Evolutionary conservation across 306 rosid genomes (phyloP), one percentile per base, ranked within the genome.

Genomic region (Begonia fuchsioides): DNA sequence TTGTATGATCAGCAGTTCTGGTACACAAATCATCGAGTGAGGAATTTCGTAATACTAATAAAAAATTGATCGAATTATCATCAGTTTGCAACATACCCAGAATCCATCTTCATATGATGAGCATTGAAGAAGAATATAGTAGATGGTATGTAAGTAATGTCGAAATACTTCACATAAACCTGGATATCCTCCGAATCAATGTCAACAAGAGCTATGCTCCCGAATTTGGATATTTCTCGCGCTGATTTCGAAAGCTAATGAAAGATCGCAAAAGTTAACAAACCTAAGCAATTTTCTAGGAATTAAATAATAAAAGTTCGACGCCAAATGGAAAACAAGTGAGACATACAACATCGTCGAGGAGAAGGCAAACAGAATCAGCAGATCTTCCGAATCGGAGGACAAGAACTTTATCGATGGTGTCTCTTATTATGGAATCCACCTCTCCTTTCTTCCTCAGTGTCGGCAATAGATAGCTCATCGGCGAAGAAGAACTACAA

Each of bases 51-150:
- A 17, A 17, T 48, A 11, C 18, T 35, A 26, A 26, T 26, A 6
- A 26, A 26, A 26, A 26, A 4, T 26, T 5, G 35, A 26, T 26
- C 8, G 35, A 48, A 41, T n/a, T 2, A 41, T 41, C 45, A 11
- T 3, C 45, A 41, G 0, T 41, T 41, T 41, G 3, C 45, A 10
- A 41, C 50, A 54, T 67, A 84, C 92, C 95, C 93, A 5, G 76
- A 76, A 70, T 88, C 97, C 97, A 88, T 83, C 79, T 84, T 88
- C 93, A 83, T 84, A 67, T 88, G 97, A 69, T 84, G 93, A 12
- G 97, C 90, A 72, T 88, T 88, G 84, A 84, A 88, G 77, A 88
- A 84, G 72, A 84, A 88, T 44, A 88, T 52, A 0, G 83, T 76
- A 12, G 95, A 88, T 1, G 97, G 97, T 38, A 79, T 66, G 43